phyloP scores from a whole-genome alignment of 1,139 yeast species.

The Suhomyces taliae region DNA sequence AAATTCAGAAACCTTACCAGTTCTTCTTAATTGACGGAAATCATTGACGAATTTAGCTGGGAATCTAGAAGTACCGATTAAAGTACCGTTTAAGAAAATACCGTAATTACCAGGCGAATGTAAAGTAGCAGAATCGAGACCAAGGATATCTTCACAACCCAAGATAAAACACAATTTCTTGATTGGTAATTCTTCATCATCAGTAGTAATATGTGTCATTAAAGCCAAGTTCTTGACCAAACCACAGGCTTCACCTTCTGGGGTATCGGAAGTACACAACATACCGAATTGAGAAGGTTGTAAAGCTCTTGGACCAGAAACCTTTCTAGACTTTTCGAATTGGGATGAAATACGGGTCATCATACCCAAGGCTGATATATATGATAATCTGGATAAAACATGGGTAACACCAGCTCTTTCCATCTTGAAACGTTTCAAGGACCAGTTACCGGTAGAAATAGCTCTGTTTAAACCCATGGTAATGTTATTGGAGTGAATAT shows the following conservation, averaged over 20 bases:
- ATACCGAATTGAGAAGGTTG: conserved; percentile 99
- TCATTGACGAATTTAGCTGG: conserved; percentile 77
- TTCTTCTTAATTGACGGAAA: conserved; percentile 78
- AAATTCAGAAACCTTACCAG: conserved; percentile 85
- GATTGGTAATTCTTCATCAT: conserved; percentile 92
- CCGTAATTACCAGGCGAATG: conserved; percentile 80
- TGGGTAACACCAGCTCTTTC: conserved; percentile 99
- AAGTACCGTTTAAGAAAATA: conserved; percentile 88
- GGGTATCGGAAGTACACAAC: conserved; percentile 98
- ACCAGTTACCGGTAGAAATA: conserved; percentile 98
- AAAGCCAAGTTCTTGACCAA: conserved; percentile 92
- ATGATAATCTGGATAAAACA: conserved; percentile 85
- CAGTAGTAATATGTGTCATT: conserved; percentile 98
- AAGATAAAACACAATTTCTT: conserved; percentile 71
- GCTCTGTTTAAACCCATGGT: conserved; percentile 96
- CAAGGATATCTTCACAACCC: conserved; percentile 86
- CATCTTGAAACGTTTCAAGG: conserved; percentile 97
- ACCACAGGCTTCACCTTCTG: conserved; percentile 99
- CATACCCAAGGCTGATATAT: conserved; percentile 96
- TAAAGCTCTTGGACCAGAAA: conserved; percentile 97
- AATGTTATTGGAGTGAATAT: conserved; percentile 87
- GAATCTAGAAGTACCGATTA: conserved; percentile 84
- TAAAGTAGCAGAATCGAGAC: conserved; percentile 80
- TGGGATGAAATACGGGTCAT: conserved; percentile 99
- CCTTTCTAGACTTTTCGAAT: conserved; percentile 95